Evolutionary conservation across 1,284 basidiomycete species (phyloP), one percentile per base, ranked within the genome.

Genomic region (Somion occarium): DNA sequence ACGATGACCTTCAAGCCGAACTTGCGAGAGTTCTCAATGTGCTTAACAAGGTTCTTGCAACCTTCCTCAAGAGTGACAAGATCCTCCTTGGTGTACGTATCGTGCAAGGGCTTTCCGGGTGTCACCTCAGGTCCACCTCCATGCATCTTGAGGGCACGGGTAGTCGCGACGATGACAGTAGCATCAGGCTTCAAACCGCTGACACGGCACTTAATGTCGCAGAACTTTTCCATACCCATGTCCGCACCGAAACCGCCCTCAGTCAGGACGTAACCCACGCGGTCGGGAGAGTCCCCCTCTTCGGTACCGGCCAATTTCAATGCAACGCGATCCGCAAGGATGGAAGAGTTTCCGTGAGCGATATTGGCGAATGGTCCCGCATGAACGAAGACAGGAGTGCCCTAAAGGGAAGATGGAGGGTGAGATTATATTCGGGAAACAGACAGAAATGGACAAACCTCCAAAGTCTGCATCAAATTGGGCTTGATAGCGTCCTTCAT

Each of bases 401-500:
- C 96, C 82, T 85, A 54, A 7, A 48, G 46, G 30, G n/a, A 49
- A 18, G 38, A 48, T n/a, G n/a, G n/a, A n/a, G n/a, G n/a, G n/a
- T n/a, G n/a, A n/a, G n/a, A n/a, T n/a, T n/a, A n/a, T n/a, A n/a
- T n/a, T n/a, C n/a, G n/a, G n/a, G n/a, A n/a, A n/a, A n/a, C n/a
- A n/a, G n/a, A n/a, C n/a, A 34, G 30, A 23, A n/a, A n/a, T 42
- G 9, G 20, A 50, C 66, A 50, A 61, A 79, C 82, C 73, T 99
- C 93, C 46, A 99, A 78, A 7, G 96, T 97, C 72, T 99, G 96
- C 96, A 99, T 99, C 59, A 99, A 72, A 66, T 98, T 99, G 19
- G 96, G 96, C 76, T 99, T 99, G 76, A 99, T 96, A 19, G 97
- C 93, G 65, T 99, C 96, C 78, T 98, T 98, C 88, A 99, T 92